Conservation (phyloP, 2,329 filamentous ascomycete species). For the Fusarium austroafricanum region DNA sequence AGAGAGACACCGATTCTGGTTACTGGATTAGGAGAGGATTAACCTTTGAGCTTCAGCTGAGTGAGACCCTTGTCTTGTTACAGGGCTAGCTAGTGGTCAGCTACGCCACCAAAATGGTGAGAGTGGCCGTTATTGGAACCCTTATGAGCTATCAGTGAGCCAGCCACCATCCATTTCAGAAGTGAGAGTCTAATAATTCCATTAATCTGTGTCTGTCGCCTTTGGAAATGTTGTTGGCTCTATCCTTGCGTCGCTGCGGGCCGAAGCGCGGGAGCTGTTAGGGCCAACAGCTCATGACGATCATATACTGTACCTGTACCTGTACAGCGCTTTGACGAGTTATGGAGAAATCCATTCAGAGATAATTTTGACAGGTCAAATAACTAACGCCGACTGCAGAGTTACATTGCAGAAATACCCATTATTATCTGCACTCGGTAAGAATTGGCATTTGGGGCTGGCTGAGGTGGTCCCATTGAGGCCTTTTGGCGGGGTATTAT, state of each 20-base stretch:
- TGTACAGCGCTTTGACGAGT: too few species aligned
- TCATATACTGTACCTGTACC: too few species aligned
- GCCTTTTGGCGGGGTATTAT: too few species aligned
- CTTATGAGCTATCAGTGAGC: too few species aligned
- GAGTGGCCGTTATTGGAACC: too few species aligned
- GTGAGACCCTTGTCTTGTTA: background rate
- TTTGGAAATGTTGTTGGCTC: background rate
- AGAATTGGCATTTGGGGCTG: background rate
- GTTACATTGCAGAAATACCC: fast-evolving
- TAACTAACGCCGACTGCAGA: too few species aligned
- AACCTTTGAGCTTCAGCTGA: background rate
- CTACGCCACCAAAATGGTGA: background rate
- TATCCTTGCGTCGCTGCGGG: background rate
- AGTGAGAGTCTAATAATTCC: too few species aligned
- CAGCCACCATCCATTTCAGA: too few species aligned
- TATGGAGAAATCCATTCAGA: too few species aligned
- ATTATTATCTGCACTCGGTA: background rate
- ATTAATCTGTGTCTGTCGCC: too few species aligned
- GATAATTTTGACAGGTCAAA: too few species aligned
- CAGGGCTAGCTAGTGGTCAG: background rate
- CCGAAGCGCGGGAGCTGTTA: constrained; percentile 1
- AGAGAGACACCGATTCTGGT: background rate
- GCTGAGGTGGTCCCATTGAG: background rate
- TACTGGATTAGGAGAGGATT: background rate
- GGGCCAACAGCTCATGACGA: too few species aligned